Conservation (phyloP, 257 asterid genomes). For the Rhazya stricta region DNA sequence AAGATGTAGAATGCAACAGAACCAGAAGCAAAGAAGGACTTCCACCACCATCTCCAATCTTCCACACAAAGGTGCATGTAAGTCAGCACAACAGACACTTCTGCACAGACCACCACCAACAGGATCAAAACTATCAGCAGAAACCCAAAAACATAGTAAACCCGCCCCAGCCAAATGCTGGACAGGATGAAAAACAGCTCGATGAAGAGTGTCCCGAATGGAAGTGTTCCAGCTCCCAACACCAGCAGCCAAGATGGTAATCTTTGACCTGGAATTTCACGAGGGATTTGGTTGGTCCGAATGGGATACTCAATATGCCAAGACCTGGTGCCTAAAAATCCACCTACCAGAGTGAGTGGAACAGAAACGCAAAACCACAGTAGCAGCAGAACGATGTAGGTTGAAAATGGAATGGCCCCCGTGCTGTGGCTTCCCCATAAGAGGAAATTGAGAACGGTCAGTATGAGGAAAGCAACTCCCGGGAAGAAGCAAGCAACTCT, state of each 20-base stretch:
- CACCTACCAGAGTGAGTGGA: slow-evolving; percentile 20
- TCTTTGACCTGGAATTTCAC: slow-evolving; percentile 19
- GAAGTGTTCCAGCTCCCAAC: slow-evolving; percentile 25
- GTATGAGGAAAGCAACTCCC: slow-evolving; percentile 15
- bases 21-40: slow-evolving; percentile 23
- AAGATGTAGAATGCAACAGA: slow-evolving; percentile 20
- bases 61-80: slow-evolving; percentile 25
- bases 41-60: slow-evolving; percentile 30
- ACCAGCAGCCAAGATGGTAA: slow-evolving; percentile 20
- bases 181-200: slow-evolving; percentile 21
- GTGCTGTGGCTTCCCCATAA: slow-evolving; percentile 23
- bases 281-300: slow-evolving; percentile 20
- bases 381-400: slow-evolving; percentile 7
- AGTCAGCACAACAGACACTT: slow-evolving; percentile 19
- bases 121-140: slow-evolving; percentile 16
- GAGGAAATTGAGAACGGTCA: slow-evolving; percentile 16
- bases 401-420: slow-evolving; percentile 21
- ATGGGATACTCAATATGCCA: slow-evolving; percentile 14
- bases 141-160: slow-evolving; percentile 23
- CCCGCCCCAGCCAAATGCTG: slow-evolving; percentile 21
- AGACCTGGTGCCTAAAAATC: slow-evolving; percentile 15
- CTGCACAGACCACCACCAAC: slow-evolving; percentile 19
- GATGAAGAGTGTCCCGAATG: slow-evolving; percentile 22
- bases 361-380: slow-evolving; percentile 23
- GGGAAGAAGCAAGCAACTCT: slow-evolving; percentile 18